phyloP scores from a whole-genome alignment of 805 yeast genomes.

The Helenozyma rhizophorensis region DNA sequence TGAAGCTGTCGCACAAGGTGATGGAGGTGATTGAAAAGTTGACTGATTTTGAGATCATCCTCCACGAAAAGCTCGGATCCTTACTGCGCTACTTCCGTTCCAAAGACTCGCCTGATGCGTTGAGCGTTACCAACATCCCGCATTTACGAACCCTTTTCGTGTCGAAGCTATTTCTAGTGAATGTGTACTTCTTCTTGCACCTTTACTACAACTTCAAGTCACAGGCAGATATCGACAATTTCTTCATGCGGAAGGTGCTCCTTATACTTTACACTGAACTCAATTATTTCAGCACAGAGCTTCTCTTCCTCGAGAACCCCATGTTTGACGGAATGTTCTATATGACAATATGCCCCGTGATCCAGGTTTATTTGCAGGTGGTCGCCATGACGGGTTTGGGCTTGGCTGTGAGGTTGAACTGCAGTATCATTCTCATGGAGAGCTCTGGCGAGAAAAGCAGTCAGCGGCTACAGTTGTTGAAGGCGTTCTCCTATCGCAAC shows the following conservation, averaged over 20 bases:
- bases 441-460: background rate
- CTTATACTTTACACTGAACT: constrained; percentile 14
- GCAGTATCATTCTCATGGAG: constrained; percentile 5
- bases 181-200: constrained; percentile 16
- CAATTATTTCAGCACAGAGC: constrained; percentile 8
- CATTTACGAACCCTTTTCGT: constrained; percentile 7
- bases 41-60: constrained; percentile 7
- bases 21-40: constrained; percentile 6
- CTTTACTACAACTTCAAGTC: constrained; percentile 16
- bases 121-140: constrained; percentile 1
- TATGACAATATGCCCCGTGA: constrained; percentile 9
- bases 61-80: constrained; percentile 8
- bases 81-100: constrained; percentile 4
- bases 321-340: constrained; percentile 10
- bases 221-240: constrained; percentile 10
- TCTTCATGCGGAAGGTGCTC: constrained; percentile 15
- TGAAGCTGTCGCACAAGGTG: constrained; percentile 4
- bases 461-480: constrained; percentile 1
- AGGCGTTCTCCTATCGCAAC: background rate
- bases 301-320: constrained; percentile 5
- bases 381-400: constrained; percentile 11
- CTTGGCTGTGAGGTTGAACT: constrained; percentile 7
- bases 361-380: constrained; percentile 6
- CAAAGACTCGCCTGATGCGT: background rate
- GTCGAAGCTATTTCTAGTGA: constrained; percentile 12